Percentiles rank a stretch among this genome's conserved stretches.
Conservation (phyloP, 2,329 filamentous ascomycete species). For the Aspergillus udagawae region DNA sequence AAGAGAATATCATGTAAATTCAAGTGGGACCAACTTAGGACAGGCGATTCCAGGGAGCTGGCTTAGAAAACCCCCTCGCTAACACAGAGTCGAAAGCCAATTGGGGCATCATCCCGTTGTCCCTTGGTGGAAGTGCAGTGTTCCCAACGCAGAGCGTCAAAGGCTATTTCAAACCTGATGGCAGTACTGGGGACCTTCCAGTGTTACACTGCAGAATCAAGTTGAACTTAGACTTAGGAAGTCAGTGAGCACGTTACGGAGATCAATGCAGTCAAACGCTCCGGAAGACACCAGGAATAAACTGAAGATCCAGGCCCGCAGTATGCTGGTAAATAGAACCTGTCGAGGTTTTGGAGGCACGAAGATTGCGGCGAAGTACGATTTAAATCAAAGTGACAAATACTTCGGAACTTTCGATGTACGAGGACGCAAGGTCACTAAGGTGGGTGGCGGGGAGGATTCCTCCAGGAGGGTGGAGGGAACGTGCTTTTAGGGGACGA, state of each 20-base stretch:
- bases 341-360: neutral
- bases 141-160: neutral
- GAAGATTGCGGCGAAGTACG: neutral
- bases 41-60: constrained; percentile 9
- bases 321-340: neutral
- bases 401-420: neutral
- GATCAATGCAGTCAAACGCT: neutral
- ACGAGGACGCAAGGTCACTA: constrained; percentile 1
- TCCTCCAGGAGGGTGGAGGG: constrained; percentile 19
- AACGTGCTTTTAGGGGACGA: constrained; percentile 7
- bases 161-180: neutral
- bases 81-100: constrained; percentile 12
- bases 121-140: neutral
- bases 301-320: neutral
- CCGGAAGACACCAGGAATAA: neutral
- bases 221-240: neutral
- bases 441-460: constrained; percentile 22
- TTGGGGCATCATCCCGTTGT: constrained; percentile 28
- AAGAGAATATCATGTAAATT: neutral
- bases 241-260: neutral
- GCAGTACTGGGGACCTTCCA: neutral
- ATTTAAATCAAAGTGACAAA: neutral
- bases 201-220: neutral
- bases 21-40: neutral
- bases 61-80: constrained; percentile 20